Conservation (phyloP, 2,329 filamentous ascomycete genomes). For the Ascosphaera acerosa region DNA sequence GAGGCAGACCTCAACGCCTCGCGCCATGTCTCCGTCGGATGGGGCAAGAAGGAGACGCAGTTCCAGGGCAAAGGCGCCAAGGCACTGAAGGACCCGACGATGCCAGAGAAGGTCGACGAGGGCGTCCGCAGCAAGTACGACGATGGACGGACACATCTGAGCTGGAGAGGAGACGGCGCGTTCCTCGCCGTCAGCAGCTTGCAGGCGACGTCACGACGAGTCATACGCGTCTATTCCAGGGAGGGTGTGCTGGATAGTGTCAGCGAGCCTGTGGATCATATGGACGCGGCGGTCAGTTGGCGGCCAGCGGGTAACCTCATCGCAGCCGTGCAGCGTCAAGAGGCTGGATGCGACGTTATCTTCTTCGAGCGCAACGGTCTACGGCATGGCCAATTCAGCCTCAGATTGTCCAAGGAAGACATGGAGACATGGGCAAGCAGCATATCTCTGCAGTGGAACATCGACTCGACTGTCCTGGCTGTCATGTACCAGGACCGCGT, state of each 20-base stretch:
- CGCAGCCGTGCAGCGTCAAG: conserved; percentile 53
- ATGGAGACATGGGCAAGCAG: conserved; percentile 27
- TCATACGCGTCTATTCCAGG: conserved; percentile 72
- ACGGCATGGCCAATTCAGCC: conserved; percentile 78
- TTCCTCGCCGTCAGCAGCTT: conserved; percentile 69
- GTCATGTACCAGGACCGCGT: conserved; percentile 47
- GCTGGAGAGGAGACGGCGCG: conserved; percentile 84
- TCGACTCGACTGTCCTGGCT: conserved; percentile 72
- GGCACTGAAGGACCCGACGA: conserved; percentile 74
- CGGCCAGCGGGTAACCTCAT: conserved; percentile 74
- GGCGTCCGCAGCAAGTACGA: conserved; percentile 53
- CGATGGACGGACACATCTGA: conserved; percentile 45
- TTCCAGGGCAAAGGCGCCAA: conserved; percentile 79
- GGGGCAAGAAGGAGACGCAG: conserved; percentile 96
- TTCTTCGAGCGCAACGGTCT: conserved; percentile 98
- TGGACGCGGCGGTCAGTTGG: conserved; percentile 81
- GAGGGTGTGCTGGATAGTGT: conserved; percentile 81
- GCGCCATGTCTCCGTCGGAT: conserved; percentile 86
- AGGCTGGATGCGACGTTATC: conserved; percentile 48
- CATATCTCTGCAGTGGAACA: conserved; percentile 61
- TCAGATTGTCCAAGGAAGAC: conserved; percentile 39
- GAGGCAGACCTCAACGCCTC: conserved; percentile 61
- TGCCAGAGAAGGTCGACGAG: conserved; percentile 76
- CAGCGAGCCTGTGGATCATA: conserved; percentile 75
- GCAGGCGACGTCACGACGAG: conserved; percentile 41